Evolutionary conservation across 1,284 basidiomycete species (phyloP), one percentile per base, ranked within the genome.

Genomic region (Irpex lacteus): DNA sequence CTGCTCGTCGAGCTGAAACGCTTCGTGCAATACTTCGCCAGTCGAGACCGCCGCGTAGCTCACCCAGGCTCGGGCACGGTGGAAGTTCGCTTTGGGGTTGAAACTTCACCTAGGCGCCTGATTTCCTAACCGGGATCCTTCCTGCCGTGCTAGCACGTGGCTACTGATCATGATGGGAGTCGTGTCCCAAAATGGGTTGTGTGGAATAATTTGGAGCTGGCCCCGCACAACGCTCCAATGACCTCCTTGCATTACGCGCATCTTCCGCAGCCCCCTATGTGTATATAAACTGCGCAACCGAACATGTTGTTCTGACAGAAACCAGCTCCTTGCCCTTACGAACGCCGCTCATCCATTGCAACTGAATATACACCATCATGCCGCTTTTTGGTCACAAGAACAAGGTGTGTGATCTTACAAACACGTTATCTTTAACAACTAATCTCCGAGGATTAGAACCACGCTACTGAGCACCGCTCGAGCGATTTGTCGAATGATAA

Each of bases 341-440:
- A 21, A 52, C 15, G 4, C 18, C 18, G 40, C 18, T 37, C 40
- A 40, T 52, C 47, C 38, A 19, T 61, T 19, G 19, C 54, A 57
- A 47, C 38, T 9, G n/a, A 53, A 7, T 53, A 3, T 53, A 53
- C 54, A 57, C 32, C 56, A 64, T 19, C 52, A 67, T 67, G 66
- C 66, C 66, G n/a, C 62, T 67, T 50, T 67, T 67, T 55, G 64
- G 64, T 60, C 64, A 61, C 60, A 67, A 67, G 64, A 65, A 63
- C 62, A 67, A 67, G 66, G 64, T 61, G 34, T 19, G 36, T 44
- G 54, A 3, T 2, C 13, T 60, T 47, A 18, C 18, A 9, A 34
- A 9, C 18, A 18, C 40, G 36, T 36, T n/a, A 37, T 59, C 6
- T 19, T 37, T 32, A 34, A 13, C 36, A 49, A 4, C 59, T 8